Conservation (phyloP, 441 rosid genomes). For the Gossypium gossypioides region DNA sequence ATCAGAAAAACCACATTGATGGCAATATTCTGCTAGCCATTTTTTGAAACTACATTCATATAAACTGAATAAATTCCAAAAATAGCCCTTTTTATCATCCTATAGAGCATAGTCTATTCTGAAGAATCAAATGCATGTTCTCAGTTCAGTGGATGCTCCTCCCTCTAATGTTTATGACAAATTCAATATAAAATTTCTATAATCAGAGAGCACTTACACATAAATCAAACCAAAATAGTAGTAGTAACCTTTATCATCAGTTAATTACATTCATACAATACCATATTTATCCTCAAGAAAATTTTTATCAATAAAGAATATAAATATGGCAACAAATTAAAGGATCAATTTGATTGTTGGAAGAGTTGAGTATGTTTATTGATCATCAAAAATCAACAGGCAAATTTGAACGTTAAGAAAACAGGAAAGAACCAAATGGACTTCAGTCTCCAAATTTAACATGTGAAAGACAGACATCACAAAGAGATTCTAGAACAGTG, state of each 20-base stretch:
- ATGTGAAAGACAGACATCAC: not conserved
- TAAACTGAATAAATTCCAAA: not conserved
- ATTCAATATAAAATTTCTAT: not conserved
- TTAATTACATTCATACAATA: not conserved
- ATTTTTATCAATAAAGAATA: not conserved
- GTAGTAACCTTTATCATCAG: not conserved
- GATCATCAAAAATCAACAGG: not conserved
- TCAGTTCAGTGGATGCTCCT: not conserved
- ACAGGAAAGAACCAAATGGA: not conserved
- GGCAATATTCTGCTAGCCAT: not conserved
- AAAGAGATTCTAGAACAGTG: not conserved
- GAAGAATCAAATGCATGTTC: not conserved
- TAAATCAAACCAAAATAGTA: not conserved
- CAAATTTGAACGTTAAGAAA: not conserved
- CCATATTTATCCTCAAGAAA: not conserved
- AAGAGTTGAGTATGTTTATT: not conserved
- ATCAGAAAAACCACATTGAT: not conserved
- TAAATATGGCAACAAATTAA: not conserved
- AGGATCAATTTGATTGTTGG: not conserved
- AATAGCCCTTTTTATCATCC: not conserved
- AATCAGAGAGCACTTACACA: not conserved
- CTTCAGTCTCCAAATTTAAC: not conserved
- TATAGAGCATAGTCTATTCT: not conserved
- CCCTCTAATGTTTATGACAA: not conserved
- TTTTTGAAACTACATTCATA: slow-evolving; percentile 1